Conservation (phyloP, 768 basidiomycete species). For the Termitomyces eurrhizus region DNA sequence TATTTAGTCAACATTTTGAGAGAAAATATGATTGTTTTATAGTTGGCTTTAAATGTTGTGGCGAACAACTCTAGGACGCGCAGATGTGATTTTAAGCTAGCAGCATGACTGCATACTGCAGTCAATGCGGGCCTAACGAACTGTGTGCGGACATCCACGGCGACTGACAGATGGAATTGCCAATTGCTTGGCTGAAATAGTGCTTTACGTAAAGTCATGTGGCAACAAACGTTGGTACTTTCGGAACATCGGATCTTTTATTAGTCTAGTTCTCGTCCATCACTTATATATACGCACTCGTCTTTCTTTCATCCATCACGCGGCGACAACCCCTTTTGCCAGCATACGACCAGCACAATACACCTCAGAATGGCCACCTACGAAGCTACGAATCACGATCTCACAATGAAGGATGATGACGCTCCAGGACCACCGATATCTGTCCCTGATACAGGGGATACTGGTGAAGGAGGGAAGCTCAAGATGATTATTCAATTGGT, state of each 20-base stretch:
- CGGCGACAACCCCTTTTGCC: background rate
- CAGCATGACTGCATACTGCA: background rate
- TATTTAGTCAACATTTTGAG: background rate
- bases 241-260: slow-evolving; percentile 7
- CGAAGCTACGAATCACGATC: slow-evolving; percentile 7
- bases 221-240: slow-evolving; percentile 5
- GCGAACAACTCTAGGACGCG: background rate
- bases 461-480: slow-evolving; percentile 86
- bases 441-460: slow-evolving; percentile 64
- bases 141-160: background rate
- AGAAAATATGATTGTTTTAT: background rate
- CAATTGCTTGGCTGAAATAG: background rate
- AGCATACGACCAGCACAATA: slow-evolving; percentile 1
- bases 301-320: slow-evolving; percentile 8
- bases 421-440: slow-evolving; percentile 55
- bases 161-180: background rate
- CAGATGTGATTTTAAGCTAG: background rate
- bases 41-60: background rate
- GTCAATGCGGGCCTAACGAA: background rate
- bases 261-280: slow-evolving; percentile 7
- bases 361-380: slow-evolving; percentile 13
- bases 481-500: slow-evolving; percentile 92
- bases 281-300: slow-evolving; percentile 3
- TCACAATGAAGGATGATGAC: slow-evolving; percentile 39
- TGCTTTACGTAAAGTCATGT: background rate